phyloP scores from a whole-genome alignment of 345 rosid species.

The Salix udensis region DNA sequence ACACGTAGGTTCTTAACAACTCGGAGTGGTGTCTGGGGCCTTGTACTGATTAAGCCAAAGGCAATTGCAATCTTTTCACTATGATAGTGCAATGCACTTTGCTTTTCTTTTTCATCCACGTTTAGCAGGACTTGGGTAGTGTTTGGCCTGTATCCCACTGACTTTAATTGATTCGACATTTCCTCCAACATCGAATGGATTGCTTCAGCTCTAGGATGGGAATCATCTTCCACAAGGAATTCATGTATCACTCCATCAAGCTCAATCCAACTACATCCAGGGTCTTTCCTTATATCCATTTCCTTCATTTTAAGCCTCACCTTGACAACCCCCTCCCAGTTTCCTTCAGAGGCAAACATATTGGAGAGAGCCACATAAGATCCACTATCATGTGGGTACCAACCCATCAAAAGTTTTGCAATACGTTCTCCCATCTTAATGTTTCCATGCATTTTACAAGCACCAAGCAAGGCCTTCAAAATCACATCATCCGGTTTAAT shows the following conservation, averaged over 20 bases:
- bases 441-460: constrained; percentile 58
- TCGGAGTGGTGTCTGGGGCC: constrained; percentile 37
- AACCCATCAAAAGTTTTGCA: constrained; percentile 47
- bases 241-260: constrained; percentile 53
- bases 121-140: constrained; percentile 53
- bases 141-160: constrained; percentile 49
- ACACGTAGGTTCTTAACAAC: constrained; percentile 62
- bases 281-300: constrained; percentile 58
- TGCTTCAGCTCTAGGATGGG: constrained; percentile 48
- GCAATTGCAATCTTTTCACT: constrained; percentile 73
- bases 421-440: constrained; percentile 51
- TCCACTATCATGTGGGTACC: constrained; percentile 63
- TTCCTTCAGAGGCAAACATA: constrained; percentile 51
- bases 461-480: constrained; percentile 65
- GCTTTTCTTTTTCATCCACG: constrained; percentile 54
- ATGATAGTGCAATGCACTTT: constrained; percentile 44
- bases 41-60: constrained; percentile 59
- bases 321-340: constrained; percentile 60
- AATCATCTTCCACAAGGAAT: constrained; percentile 62
- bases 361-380: constrained; percentile 67
- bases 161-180: constrained; percentile 37
- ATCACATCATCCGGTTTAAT: constrained; percentile 55
- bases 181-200: constrained; percentile 50
- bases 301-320: constrained; percentile 66
- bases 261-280: constrained; percentile 76